phyloP scores from a whole-genome alignment of 2,329 filamentous ascomycete genomes.

The Erysiphe neolycopersici region DNA sequence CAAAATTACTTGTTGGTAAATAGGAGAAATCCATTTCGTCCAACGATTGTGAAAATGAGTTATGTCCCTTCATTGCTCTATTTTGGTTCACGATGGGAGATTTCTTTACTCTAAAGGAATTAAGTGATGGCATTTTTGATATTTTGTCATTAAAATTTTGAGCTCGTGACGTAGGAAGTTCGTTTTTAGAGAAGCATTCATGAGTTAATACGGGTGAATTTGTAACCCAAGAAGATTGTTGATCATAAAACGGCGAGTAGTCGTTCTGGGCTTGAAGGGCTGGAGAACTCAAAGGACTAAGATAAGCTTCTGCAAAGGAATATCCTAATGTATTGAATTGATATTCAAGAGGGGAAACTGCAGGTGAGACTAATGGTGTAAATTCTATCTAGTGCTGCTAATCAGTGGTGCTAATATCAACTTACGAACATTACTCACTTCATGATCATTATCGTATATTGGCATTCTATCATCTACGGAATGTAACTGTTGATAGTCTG shows the following conservation, averaged over 20 bases:
- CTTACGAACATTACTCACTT: slow-evolving; percentile 20
- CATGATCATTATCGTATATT: slow-evolving; percentile 39
- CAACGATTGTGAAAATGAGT: slow-evolving; percentile 18
- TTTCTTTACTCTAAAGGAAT: slow-evolving; percentile 13
- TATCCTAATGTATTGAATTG: slow-evolving; percentile 29
- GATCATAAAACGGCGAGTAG: slow-evolving; percentile 15
- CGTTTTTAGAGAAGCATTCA: slow-evolving; percentile 9
- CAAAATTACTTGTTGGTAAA: slow-evolving; percentile 14
- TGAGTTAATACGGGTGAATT: slow-evolving; percentile 11
- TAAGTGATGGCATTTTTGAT: slow-evolving; percentile 5
- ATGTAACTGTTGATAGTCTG: slow-evolving; percentile 23
- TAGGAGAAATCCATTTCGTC: slow-evolving; percentile 15
- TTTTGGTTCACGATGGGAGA: slow-evolving; percentile 16
- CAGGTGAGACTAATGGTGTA: slow-evolving; percentile 61
- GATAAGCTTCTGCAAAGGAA: slow-evolving; percentile 42
- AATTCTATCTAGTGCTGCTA: slow-evolving; percentile 33
- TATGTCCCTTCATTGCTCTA: slow-evolving; percentile 19
- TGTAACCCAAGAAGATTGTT: slow-evolving; percentile 15
- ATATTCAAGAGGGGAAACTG: slow-evolving; percentile 51
- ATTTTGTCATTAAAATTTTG: slow-evolving; percentile 5
- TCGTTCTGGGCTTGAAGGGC: slow-evolving; percentile 49
- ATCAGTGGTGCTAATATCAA: neutral
- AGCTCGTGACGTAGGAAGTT: slow-evolving; percentile 5
- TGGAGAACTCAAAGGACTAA: slow-evolving; percentile 61
- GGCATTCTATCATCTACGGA: slow-evolving; percentile 33